Conservation (phyloP, 1,139 yeast genomes). For the Blastobotrys persicus region DNA sequence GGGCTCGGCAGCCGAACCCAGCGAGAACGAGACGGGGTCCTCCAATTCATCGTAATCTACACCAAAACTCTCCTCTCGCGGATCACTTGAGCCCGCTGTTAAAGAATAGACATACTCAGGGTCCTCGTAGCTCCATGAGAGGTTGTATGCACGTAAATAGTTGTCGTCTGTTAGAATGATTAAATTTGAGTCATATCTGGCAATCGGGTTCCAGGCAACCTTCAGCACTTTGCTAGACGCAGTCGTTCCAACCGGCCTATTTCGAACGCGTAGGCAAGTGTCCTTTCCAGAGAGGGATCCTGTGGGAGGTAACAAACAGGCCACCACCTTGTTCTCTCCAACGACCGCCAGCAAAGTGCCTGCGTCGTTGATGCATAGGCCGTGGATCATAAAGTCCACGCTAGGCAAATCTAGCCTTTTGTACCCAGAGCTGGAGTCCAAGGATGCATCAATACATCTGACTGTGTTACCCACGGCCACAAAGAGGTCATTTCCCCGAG, state of each 20-base stretch:
- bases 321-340: constrained; percentile 37
- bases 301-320: constrained; percentile 34
- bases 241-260: constrained; percentile 11
- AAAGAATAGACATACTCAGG: constrained; percentile 27
- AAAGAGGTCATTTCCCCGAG: constrained; percentile 32
- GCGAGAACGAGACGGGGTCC: constrained; percentile 44
- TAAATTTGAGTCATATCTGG: constrained; percentile 42
- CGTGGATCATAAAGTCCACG: constrained; percentile 34
- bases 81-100: background rate
- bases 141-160: constrained; percentile 39
- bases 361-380: constrained; percentile 38
- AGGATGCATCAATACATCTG: constrained; percentile 29
- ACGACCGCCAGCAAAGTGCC: constrained; percentile 46
- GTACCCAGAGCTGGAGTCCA: constrained; percentile 19
- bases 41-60: constrained; percentile 19
- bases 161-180: constrained; percentile 42
- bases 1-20: constrained; percentile 45
- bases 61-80: constrained; percentile 9
- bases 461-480: constrained; percentile 32
- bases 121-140: constrained; percentile 29
- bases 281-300: constrained; percentile 31
- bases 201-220: constrained; percentile 47
- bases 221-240: constrained; percentile 23
- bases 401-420: constrained; percentile 26
- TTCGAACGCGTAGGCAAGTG: constrained; percentile 12